phyloP scores from a whole-genome alignment of 139 green algal genomes.

The Tetradesmus lagerheimii region DNA sequence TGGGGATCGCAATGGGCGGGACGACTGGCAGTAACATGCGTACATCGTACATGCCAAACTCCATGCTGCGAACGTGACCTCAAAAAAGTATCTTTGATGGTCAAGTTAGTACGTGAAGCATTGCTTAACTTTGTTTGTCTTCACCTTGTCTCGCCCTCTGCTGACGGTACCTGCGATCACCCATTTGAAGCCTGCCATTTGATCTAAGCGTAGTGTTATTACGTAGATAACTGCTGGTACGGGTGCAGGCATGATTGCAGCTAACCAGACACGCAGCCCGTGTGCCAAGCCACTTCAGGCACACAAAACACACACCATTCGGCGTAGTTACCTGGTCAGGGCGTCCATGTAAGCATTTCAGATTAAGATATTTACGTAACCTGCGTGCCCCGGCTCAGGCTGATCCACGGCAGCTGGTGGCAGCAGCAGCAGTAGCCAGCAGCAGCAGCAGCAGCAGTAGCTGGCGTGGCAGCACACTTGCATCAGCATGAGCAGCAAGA shows the following conservation, averaged over 20 bases:
- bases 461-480: background rate
- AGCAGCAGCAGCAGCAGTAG: background rate
- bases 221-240: too few relatives aligned
- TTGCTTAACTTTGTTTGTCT: too few relatives aligned
- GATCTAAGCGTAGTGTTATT: too few relatives aligned
- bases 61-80: too few relatives aligned
- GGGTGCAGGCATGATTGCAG: background rate
- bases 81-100: too few relatives aligned
- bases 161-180: background rate
- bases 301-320: background rate
- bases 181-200: too few relatives aligned
- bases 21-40: background rate
- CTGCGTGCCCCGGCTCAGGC: too few relatives aligned
- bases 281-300: background rate
- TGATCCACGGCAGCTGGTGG: background rate
- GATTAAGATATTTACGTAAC: too few relatives aligned
- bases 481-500: background rate
- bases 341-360: background rate
- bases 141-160: background rate
- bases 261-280: background rate
- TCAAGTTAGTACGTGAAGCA: too few relatives aligned
- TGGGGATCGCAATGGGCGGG: background rate
- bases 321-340: background rate
- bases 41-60: background rate
- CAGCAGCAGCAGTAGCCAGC: background rate